Evolutionary conservation across 2,329 filamentous ascomycete genomes (phyloP), one percentile per base, ranked within the genome.

Genomic region (Taxawa tesnikishii): DNA sequence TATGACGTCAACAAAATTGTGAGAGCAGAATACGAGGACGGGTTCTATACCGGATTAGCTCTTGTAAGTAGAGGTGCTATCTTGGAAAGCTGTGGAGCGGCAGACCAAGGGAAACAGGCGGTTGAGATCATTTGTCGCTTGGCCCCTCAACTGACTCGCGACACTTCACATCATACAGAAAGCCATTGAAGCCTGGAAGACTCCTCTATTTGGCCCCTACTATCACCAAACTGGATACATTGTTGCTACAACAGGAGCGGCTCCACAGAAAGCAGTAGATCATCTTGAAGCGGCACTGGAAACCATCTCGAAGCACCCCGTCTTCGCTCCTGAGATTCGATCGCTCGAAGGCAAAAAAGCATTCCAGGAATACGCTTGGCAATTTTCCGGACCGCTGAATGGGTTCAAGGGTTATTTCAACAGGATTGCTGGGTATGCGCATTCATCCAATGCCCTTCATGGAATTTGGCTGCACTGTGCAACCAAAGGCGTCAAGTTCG

Each of bases 1-100:
- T 70, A 72, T 37, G 70, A 76, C 39, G 45, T 75, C 15, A 76
- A 75, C 47, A 76, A 76, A 48, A 75, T 75, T 34, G 56, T 75
- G 21, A 60, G 70, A 2, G 68, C 64, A 4, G 69, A 75, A 40
- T 75, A 75, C 36, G 67, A 70, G 38, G 68, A 73, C 36, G 54
- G 58, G 0, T 71, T 70, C 34, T 74, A 75, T 37, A 67, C 68
- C 1, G 56, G 70, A 2, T 44, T 73, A 26, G 63, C 69, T 2
- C 51, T 72, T 33, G 67, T 68, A n/a, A n/a, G n/a, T n/a, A n/a
- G n/a, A n/a, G n/a, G 49, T 37, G 57, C 42, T 10, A 17, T 12
- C 18, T n/a, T n/a, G n/a, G n/a, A n/a, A n/a, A n/a, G n/a, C n/a
- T n/a, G n/a, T n/a, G n/a, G n/a, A 30, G 13, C 12, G 5, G 3